Evolutionary conservation across 2,329 filamentous ascomycete species (phyloP).

Genomic region (Aureobasidium subglaciale): DNA sequence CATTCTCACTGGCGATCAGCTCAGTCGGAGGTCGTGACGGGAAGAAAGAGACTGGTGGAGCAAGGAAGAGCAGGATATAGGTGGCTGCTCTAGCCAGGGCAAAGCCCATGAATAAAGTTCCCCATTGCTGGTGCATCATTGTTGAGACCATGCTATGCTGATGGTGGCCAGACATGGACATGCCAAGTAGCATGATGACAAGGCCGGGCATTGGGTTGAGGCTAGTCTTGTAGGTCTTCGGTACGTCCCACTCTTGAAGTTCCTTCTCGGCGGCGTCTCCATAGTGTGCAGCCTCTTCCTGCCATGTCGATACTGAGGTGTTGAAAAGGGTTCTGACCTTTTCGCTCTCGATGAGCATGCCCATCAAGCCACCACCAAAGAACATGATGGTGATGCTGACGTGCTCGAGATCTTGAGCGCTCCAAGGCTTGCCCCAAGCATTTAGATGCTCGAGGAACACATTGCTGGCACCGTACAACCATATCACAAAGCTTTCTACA

Average conservation of each 20-base stretch:
- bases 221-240: constrained; percentile 63
- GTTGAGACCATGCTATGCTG: constrained; percentile 72
- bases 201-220: constrained; percentile 80
- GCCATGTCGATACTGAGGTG: constrained; percentile 8
- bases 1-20: constrained; percentile 63
- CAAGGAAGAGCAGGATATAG: constrained; percentile 70
- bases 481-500: constrained; percentile 77
- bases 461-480: constrained; percentile 76
- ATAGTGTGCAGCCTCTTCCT: constrained; percentile 9
- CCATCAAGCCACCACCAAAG: constrained; percentile 71
- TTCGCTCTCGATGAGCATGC: constrained; percentile 24
- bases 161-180: constrained; percentile 90
- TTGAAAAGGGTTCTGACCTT: constrained; percentile 58
- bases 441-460: constrained; percentile 83
- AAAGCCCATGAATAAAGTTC: constrained; percentile 69
- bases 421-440: constrained; percentile 62
- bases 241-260: constrained; percentile 44
- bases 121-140: constrained; percentile 91
- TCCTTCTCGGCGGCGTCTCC: background rate
- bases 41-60: constrained; percentile 66
- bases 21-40: constrained; percentile 82
- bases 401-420: constrained; percentile 74
- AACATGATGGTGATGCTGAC: constrained; percentile 85
- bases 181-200: constrained; percentile 73
- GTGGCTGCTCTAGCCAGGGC: constrained; percentile 69